These are phyloP conservation scores for Pseudoneurospora amorphoporcata DNA, from an alignment of 495 filamentous ascomycete species.

Conservation along the genomic window DNA sequence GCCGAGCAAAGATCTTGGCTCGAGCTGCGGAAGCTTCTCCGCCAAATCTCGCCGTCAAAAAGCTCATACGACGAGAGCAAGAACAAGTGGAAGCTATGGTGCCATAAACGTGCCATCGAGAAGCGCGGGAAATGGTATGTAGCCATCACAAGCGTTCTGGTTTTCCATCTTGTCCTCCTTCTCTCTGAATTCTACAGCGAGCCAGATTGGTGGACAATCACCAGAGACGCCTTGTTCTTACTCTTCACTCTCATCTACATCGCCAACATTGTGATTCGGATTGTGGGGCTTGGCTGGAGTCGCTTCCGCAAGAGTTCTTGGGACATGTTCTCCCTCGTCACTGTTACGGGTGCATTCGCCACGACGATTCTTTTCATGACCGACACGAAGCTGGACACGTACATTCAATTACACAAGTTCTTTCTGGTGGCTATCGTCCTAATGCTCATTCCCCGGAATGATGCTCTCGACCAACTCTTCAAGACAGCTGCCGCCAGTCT, in stretches of 20 bases:
- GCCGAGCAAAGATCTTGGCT: constrained; percentile 96
- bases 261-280: constrained; percentile 71
- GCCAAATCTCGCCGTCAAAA: constrained; percentile 90
- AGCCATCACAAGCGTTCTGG: constrained; percentile 63
- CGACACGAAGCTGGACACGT: constrained; percentile 43
- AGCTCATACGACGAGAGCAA: constrained; percentile 64
- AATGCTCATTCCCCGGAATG: constrained; percentile 90
- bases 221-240: constrained; percentile 72
- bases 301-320: constrained; percentile 89
- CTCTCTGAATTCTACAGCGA: constrained; percentile 80
- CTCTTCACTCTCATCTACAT: constrained; percentile 78
- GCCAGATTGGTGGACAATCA: constrained; percentile 48
- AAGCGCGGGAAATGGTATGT: constrained; percentile 92
- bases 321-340: constrained; percentile 82
- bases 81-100: constrained; percentile 77
- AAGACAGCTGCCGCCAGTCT: constrained; percentile 97
- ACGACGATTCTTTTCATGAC: constrained; percentile 61
- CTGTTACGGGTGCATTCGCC: constrained; percentile 74
- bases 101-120: constrained; percentile 84
- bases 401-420: constrained; percentile 77
- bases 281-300: constrained; percentile 85
- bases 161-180: constrained; percentile 74
- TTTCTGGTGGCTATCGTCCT: constrained; percentile 87
- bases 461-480: constrained; percentile 96
- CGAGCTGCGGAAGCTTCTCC: constrained; percentile 83